Conservation (phyloP, 139 green algal species). For the Pleodorina starrii region DNA sequence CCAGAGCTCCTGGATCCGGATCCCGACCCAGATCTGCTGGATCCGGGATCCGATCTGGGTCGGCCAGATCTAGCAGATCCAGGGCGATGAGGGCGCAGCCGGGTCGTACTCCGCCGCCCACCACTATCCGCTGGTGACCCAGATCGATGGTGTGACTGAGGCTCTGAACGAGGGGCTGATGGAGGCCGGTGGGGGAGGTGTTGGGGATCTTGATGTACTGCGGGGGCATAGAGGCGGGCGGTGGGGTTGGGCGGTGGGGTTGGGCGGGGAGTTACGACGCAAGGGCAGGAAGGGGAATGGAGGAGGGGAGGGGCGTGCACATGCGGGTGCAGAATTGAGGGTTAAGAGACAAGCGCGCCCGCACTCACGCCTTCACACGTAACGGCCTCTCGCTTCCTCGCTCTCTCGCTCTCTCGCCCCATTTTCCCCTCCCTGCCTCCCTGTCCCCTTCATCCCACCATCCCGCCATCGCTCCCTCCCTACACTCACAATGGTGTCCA, state of each 20-base stretch:
- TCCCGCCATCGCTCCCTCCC: too few relatives aligned
- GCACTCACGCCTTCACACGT: too few relatives aligned
- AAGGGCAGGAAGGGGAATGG: not conserved
- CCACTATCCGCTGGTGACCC: slow-evolving; percentile 32
- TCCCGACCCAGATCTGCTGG: too few relatives aligned
- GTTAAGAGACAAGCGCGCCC: too few relatives aligned
- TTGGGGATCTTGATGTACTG: slow-evolving; percentile 40
- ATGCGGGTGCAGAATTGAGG: not conserved
- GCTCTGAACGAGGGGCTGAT: not conserved
- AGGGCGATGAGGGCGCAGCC: slow-evolving; percentile 2
- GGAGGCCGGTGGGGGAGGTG: not conserved
- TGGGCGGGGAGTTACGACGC: not conserved
- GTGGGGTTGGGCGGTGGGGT: not conserved
- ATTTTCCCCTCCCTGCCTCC: too few relatives aligned
- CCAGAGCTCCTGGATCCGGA: too few relatives aligned
- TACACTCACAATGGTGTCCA: slow-evolving; percentile 29
- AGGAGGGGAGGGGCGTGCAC: not conserved
- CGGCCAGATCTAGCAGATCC: slow-evolving; percentile 15
- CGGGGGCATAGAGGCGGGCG: not conserved
- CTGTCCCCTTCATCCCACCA: too few relatives aligned
- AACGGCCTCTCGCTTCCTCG: too few relatives aligned
- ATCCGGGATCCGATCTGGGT: too few relatives aligned
- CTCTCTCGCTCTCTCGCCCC: too few relatives aligned
- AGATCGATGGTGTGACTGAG: slow-evolving; percentile 16
- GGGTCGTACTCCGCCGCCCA: slow-evolving; percentile 14